Conservation (phyloP, 805 yeast species). For the Teunomyces pallodes region DNA sequence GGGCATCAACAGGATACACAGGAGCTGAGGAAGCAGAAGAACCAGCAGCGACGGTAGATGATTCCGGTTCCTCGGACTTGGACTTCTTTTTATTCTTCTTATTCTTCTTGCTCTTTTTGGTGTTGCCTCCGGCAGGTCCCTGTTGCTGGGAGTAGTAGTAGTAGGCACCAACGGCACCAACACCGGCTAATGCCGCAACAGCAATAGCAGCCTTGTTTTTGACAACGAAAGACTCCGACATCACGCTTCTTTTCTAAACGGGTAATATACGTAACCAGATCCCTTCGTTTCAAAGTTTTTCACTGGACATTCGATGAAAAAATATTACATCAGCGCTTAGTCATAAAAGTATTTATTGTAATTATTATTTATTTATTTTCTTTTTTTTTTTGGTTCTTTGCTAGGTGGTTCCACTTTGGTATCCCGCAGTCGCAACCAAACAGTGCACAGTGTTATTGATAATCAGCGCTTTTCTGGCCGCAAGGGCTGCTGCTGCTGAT, state of each 20-base stretch:
- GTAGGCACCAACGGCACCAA: slow-evolving; percentile 63
- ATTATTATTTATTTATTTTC: neutral
- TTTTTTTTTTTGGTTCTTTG: neutral
- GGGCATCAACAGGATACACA: slow-evolving; percentile 50
- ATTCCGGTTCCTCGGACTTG: slow-evolving; percentile 19
- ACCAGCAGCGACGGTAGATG: slow-evolving; percentile 24
- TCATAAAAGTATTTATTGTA: neutral
- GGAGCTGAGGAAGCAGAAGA: slow-evolving; percentile 13
- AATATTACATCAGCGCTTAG: neutral
- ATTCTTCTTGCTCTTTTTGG: slow-evolving; percentile 39
- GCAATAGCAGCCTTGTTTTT: slow-evolving; percentile 62
- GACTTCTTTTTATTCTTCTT: slow-evolving; percentile 42
- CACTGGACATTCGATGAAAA: slow-evolving; percentile 3
- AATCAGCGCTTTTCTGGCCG: slow-evolving; percentile 26
- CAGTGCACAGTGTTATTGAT: too few relatives aligned
- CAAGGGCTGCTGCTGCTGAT: slow-evolving; percentile 30
- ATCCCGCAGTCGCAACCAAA: too few relatives aligned
- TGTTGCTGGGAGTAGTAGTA: slow-evolving; percentile 39
- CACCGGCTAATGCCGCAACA: slow-evolving; percentile 61
- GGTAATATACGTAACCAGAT: neutral
- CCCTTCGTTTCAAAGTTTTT: slow-evolving; percentile 1
- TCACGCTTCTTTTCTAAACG: neutral
- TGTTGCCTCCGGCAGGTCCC: slow-evolving; percentile 13
- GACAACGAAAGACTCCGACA: slow-evolving; percentile 36
- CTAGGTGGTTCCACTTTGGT: too few relatives aligned